Conservation (phyloP, 2,329 filamentous ascomycete species). For the Cadophora sp. region DNA sequence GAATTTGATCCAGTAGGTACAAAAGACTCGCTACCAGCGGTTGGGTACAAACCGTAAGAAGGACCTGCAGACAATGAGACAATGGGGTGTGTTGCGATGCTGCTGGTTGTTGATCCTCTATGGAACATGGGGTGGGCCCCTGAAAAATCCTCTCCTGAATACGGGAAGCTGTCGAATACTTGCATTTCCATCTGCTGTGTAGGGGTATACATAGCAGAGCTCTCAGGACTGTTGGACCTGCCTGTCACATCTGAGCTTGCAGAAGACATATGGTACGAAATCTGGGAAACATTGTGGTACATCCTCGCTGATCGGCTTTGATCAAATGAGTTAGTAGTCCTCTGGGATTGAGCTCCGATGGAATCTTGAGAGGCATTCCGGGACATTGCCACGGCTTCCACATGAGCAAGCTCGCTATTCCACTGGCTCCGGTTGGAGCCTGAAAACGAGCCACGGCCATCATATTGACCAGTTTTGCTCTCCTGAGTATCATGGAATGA, state of each 20-base stretch:
- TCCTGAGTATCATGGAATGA: constrained; percentile 36
- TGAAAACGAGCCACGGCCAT: constrained; percentile 31
- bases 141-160: constrained; percentile 38
- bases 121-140: constrained; percentile 36
- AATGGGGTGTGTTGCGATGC: constrained; percentile 30
- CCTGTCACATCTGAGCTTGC: constrained; percentile 42
- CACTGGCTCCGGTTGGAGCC: constrained; percentile 35
- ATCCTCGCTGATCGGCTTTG: constrained; percentile 39
- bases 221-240: constrained; percentile 42
- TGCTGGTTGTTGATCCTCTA: constrained; percentile 33
- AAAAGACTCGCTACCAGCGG: constrained; percentile 35
- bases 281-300: constrained; percentile 39
- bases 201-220: constrained; percentile 40
- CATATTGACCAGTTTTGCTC: constrained; percentile 30
- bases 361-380: constrained; percentile 42
- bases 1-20: constrained; percentile 33
- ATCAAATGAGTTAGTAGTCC: constrained; percentile 41
- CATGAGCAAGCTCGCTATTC: constrained; percentile 36
- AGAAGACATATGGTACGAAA: constrained; percentile 43
- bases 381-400: constrained; percentile 40
- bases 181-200: constrained; percentile 41
- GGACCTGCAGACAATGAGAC: constrained; percentile 35
- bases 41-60: constrained; percentile 37
- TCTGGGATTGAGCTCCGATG: constrained; percentile 39
- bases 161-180: constrained; percentile 40